These are phyloP conservation scores for Verticillium isaacii DNA, from an alignment of 2,329 filamentous ascomycete species.

Conservation along the genomic window DNA sequence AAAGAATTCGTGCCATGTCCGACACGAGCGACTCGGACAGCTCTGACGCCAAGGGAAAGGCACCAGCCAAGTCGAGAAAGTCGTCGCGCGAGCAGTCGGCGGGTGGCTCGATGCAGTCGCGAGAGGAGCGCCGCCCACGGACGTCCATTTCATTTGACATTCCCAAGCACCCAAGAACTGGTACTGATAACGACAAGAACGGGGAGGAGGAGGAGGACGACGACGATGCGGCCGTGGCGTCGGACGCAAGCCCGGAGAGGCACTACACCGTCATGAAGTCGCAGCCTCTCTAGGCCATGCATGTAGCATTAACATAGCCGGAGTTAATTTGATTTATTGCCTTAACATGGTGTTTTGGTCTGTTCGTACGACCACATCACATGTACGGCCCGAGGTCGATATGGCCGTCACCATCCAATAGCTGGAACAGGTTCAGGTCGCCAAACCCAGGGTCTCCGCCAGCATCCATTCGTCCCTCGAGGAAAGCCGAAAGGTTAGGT, in stretches of 20 bases:
- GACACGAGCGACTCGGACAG: background rate
- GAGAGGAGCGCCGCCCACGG: background rate
- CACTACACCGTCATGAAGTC: slow-evolving; percentile 3
- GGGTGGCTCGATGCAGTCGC: background rate
- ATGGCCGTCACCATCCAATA: slow-evolving; percentile 46
- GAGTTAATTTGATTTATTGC: background rate
- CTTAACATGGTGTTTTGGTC: background rate
- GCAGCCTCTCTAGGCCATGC: background rate
- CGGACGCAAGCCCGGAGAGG: background rate
- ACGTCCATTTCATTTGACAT: slow-evolving; percentile 1
- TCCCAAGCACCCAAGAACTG: background rate
- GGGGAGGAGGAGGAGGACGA: background rate
- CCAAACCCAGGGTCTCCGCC: slow-evolving; percentile 38
- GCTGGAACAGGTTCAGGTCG: slow-evolving; percentile 43
- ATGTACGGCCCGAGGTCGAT: slow-evolving; percentile 43
- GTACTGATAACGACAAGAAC: background rate
- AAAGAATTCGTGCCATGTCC: background rate
- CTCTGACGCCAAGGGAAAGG: background rate
- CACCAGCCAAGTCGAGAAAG: background rate
- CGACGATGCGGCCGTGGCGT: background rate
- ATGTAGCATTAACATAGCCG: background rate
- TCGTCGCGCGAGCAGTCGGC: background rate
- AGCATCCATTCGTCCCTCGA: slow-evolving; percentile 29
- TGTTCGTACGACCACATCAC: slow-evolving; percentile 9
- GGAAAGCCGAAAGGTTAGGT: slow-evolving; percentile 31